phyloP scores from a whole-genome alignment of 2,329 filamentous ascomycete genomes.

The Aspergillus quadrilineatus region DNA sequence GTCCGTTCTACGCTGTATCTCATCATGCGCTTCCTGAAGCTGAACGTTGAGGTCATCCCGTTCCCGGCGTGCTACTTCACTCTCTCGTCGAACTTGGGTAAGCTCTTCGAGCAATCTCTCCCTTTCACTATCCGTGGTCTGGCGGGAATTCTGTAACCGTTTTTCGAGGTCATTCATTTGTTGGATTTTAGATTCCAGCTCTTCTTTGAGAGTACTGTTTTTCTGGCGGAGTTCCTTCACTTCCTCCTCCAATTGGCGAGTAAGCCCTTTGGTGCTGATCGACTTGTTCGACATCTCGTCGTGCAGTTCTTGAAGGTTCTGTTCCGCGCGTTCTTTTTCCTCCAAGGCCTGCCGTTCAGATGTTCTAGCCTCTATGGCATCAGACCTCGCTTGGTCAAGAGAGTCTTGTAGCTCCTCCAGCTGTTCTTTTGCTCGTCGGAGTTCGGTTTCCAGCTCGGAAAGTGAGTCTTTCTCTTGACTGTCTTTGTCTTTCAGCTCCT shows the following conservation, averaged over 20 bases:
- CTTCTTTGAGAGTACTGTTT: conserved; percentile 43
- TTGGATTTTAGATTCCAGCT: conserved; percentile 46
- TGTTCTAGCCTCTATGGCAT: conserved; percentile 46
- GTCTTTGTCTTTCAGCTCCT: conserved; percentile 58
- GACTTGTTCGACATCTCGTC: conserved; percentile 80
- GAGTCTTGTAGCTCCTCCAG: conserved; percentile 46
- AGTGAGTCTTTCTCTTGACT: conserved; percentile 44
- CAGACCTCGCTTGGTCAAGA: conserved; percentile 38
- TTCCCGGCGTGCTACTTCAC: conserved; percentile 47
- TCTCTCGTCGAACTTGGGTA: conserved; percentile 44
- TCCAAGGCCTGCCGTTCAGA: conserved; percentile 51
- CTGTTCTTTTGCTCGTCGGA: conserved; percentile 46
- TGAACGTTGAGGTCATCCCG: conserved; percentile 44
- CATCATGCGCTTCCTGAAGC: conserved; percentile 58
- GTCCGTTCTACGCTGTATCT: conserved; percentile 57
- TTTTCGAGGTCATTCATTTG: conserved; percentile 52
- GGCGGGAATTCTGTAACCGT: conserved; percentile 42
- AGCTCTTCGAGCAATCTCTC: conserved; percentile 45
- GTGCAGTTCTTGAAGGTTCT: conserved; percentile 62
- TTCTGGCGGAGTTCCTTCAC: conserved; percentile 54
- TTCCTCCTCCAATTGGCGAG: conserved; percentile 70
- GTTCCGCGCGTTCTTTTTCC: conserved; percentile 51
- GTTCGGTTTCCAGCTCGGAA: conserved; percentile 51
- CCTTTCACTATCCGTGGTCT: conserved; percentile 39
- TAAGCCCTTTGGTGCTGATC: conserved; percentile 70